Evolutionary conservation across 139 green algal genomes (phyloP), one percentile per base, ranked within the genome.

Genomic region (Penium margaritaceum): DNA sequence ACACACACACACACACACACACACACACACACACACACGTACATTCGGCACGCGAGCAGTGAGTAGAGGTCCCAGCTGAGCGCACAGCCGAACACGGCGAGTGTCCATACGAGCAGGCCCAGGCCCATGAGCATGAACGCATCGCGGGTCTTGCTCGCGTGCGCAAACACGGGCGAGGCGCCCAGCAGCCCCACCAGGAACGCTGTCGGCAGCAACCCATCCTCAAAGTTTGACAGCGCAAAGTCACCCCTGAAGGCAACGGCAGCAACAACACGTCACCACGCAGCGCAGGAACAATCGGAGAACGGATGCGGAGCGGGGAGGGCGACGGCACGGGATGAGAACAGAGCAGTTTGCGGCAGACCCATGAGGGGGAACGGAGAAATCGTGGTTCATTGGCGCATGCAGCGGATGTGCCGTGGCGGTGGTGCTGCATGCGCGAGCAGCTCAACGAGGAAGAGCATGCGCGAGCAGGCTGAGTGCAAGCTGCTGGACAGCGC

Each of bases 121-220:
- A 88, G 54, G 35, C 85, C 92, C 24, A 97, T 90, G 3, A 97
- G 85, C 19, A 39, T 67, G 30, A 80, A 80, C 19, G 67, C 34
- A 19, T 63, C 36, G 34, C 55, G 38, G n/a, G 24, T 67, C 51
- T 95, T 89, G 36, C 81, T 83, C 33, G 84, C 73, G 68, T 96
- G 82, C 2, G 92, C 91, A 79, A 98, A 98, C 1, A 96, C 69
- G 5, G 93, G 91, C 0, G 88, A 92, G 17, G 85, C 86, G 17
- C 92, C 62, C 24, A 98, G 86, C 38, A 98, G 85, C 5, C 93
- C 93, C 1, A 97, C 84, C 87, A 98, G 91, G 82, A 97, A 98
- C 17, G 89, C 87, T 3, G 90, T 85, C 0, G 91, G 87, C 32
- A 98, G 84, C 44, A 96, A 71, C 0, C 93, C 93, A 78, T 97